Evolutionary conservation across 2,329 filamentous ascomycete genomes (phyloP).

Genomic region (Cladosporium sp.): DNA sequence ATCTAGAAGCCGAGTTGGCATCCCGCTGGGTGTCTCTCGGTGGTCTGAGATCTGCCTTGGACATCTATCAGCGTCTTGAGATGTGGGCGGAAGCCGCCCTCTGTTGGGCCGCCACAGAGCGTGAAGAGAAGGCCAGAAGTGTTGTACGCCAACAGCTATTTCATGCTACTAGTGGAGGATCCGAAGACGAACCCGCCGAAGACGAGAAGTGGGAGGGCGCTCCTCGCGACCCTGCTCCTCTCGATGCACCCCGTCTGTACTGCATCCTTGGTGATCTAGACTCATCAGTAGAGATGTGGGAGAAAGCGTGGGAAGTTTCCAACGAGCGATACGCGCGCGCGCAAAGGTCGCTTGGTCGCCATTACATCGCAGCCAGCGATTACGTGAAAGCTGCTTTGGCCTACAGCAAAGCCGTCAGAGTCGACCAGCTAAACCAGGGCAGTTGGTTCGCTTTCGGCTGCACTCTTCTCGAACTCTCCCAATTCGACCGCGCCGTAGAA

Average conservation of each 20-base stretch:
- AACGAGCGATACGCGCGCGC: slow-evolving; percentile 76
- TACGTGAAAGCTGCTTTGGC: slow-evolving; percentile 67
- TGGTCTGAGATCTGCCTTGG: slow-evolving; percentile 80
- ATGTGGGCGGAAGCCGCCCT: slow-evolving; percentile 94
- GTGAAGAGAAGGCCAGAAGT: slow-evolving; percentile 75
- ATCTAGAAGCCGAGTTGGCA: slow-evolving; percentile 87
- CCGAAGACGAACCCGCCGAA: slow-evolving; percentile 34
- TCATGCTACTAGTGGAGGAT: slow-evolving; percentile 50
- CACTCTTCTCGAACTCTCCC: slow-evolving; percentile 70
- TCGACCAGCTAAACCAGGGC: slow-evolving; percentile 75
- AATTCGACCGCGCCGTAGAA: slow-evolving; percentile 74
- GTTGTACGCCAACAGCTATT: slow-evolving; percentile 78
- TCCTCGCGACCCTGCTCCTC: slow-evolving; percentile 64
- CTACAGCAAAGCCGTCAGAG: slow-evolving; percentile 69
- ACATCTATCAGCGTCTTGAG: slow-evolving; percentile 89
- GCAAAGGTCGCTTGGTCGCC: slow-evolving; percentile 78
- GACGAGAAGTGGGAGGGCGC: slow-evolving; percentile 58
- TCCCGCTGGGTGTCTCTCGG: slow-evolving; percentile 88
- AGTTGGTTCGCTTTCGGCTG: slow-evolving; percentile 91
- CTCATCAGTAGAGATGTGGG: slow-evolving; percentile 67
- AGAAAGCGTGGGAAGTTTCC: slow-evolving; percentile 83
- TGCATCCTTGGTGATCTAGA: slow-evolving; percentile 93
- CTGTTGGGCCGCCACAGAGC: slow-evolving; percentile 73
- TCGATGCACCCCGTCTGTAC: slow-evolving; percentile 80
- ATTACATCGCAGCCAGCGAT: slow-evolving; percentile 64